A percentile compares a stretch with the other conserved stretches of the same genome.
Evolutionary conservation across 1,284 basidiomycete species (phyloP).

Genomic region (Pholiota adiposa): DNA sequence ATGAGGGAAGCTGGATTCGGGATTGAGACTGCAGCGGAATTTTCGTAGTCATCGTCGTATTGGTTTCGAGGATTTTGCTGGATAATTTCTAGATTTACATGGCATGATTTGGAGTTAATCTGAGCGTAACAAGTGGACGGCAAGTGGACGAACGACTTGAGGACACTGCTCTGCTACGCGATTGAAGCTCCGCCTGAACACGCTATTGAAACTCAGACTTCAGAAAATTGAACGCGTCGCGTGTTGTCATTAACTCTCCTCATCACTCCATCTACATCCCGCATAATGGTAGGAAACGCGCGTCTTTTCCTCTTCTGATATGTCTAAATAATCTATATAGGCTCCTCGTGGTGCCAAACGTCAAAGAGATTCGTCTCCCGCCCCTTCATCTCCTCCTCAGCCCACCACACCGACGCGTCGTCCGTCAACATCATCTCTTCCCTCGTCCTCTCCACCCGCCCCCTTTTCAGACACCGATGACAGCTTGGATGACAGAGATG

Average conservation of each 20-base stretch:
- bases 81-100: not conserved
- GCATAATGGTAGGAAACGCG: constrained; percentile 32
- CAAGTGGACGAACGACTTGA: no score
- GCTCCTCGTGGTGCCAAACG: constrained; percentile 61
- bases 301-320: constrained; percentile 12
- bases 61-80: not conserved
- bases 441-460: constrained; percentile 82
- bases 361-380: constrained; percentile 62
- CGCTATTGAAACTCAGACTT: constrained; percentile 34
- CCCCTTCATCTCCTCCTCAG: constrained; percentile 57
- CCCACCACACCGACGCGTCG: constrained; percentile 51
- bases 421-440: constrained; percentile 74
- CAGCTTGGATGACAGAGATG: constrained; percentile 76
- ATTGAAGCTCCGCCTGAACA: constrained; percentile 20
- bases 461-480: constrained; percentile 91
- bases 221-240: constrained; percentile 39
- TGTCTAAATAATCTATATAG: constrained; percentile 20
- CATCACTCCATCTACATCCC: constrained; percentile 13
- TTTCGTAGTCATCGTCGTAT: not conserved
- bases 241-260: constrained; percentile 30
- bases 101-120: no score
- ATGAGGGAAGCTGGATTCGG: constrained; percentile 13
- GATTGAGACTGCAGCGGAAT: not conserved
- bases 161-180: not conserved
- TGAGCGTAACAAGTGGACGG: no score